Evolutionary conservation across 2,329 filamentous ascomycete species (phyloP).

Genomic region (Ceratocystis cacaofunesta): DNA sequence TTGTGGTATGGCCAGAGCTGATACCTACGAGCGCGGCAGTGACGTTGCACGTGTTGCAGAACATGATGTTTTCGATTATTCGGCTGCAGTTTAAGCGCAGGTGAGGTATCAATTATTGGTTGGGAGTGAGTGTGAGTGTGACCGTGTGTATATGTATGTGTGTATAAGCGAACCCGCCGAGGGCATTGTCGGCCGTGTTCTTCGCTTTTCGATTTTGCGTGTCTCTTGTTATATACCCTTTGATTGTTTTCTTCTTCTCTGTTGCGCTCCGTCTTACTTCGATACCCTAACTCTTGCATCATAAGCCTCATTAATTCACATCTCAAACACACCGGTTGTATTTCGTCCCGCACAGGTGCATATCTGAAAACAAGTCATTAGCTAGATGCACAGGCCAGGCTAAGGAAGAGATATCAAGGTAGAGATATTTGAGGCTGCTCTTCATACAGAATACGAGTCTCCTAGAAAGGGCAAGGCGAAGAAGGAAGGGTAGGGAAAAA

Average conservation of each 20-base stretch:
- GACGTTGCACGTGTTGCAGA: conserved; percentile 53
- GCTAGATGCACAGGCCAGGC: conserved; percentile 1
- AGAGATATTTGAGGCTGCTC: background rate
- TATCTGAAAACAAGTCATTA: background rate
- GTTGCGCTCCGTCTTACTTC: background rate
- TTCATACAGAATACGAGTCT: background rate
- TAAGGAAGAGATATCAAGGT: background rate
- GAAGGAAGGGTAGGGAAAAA: background rate
- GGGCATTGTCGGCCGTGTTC: background rate
- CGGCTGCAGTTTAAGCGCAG: conserved; percentile 40
- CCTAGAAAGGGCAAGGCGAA: background rate
- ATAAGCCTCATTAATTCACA: background rate
- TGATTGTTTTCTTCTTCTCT: background rate
- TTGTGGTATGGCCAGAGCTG: conserved; percentile 52
- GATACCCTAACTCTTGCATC: background rate
- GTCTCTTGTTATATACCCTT: conserved; percentile 1
- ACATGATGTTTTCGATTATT: conserved; percentile 58
- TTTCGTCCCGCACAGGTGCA: background rate
- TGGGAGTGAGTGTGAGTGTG: no score
- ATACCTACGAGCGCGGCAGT: conserved; percentile 51
- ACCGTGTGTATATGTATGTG: no score
- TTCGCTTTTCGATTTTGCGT: background rate
- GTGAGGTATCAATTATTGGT: background rate
- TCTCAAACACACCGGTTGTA: background rate
- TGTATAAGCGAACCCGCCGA: background rate